A percentile compares a stretch with the other conserved stretches of the same genome.
These are phyloP conservation scores for Echinochloa phyllopogon DNA, from an alignment of 176 grass and related monocot species.

Conservation along the genomic window DNA sequence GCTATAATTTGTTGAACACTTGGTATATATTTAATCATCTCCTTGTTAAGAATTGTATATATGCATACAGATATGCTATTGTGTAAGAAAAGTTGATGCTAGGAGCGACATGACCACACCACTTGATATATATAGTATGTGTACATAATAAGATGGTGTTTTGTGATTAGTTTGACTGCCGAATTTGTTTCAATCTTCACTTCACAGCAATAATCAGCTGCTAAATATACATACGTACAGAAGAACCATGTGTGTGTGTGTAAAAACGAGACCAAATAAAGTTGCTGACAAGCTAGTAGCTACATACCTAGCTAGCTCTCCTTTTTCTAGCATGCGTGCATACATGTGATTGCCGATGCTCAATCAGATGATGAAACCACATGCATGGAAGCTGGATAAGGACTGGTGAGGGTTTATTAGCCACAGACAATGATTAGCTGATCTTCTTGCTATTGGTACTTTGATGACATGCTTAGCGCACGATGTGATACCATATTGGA, in stretches of 20 bases:
- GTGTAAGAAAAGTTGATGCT: neutral
- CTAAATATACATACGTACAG: neutral
- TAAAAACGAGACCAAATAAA: constrained; percentile 18
- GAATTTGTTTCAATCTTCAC: neutral
- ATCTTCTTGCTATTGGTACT: constrained; percentile 23
- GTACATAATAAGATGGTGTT: neutral
- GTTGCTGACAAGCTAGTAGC: neutral
- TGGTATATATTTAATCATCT: neutral
- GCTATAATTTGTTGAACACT: neutral
- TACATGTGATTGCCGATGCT: constrained; percentile 41
- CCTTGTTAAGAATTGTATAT: neutral
- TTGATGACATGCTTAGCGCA: constrained; percentile 38
- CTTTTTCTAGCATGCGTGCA: constrained; percentile 35
- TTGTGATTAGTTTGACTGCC: neutral
- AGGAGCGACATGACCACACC: neutral
- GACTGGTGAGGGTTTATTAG: constrained; percentile 21
- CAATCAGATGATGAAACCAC: constrained; percentile 14
- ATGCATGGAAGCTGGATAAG: constrained; percentile 42
- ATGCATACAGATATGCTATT: neutral
- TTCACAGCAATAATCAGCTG: neutral
- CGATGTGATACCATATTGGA: constrained; percentile 31
- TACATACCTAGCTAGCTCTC: constrained; percentile 5
- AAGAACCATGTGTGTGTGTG: neutral
- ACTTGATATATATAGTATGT: neutral
- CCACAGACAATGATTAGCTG: neutral